Evolutionary conservation across 441 rosid genomes (phyloP).

Genomic region (Corymbia citriodora): DNA sequence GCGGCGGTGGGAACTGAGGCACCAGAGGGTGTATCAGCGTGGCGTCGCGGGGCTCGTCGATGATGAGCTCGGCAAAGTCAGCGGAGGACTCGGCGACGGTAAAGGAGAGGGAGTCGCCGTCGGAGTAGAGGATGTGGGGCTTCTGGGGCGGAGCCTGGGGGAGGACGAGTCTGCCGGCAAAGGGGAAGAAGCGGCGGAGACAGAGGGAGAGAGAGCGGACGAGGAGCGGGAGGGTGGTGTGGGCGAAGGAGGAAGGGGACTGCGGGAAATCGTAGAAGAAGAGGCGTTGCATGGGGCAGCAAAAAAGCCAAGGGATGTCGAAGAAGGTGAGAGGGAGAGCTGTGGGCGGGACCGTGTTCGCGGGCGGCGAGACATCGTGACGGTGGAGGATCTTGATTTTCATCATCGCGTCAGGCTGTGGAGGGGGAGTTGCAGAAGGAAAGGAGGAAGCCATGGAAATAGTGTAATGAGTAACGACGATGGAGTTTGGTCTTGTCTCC

Average conservation of each 20-base stretch:
- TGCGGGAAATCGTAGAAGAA: not conserved
- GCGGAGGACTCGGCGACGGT: constrained; percentile 16
- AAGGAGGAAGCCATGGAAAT: not conserved
- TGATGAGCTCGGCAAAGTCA: constrained; percentile 14
- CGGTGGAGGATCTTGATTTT: constrained; percentile 5
- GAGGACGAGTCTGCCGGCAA: constrained; percentile 20
- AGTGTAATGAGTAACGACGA: too few relatives aligned
- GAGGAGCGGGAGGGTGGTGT: not conserved
- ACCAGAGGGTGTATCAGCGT: constrained; percentile 17
- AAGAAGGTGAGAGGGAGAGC: constrained; percentile 39
- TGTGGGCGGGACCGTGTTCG: constrained; percentile 12
- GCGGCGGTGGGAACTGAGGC: constrained; percentile 4
- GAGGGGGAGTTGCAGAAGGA: not conserved
- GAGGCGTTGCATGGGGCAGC: not conserved
- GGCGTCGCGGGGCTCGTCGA: constrained; percentile 6
- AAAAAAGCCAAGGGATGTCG: not conserved
- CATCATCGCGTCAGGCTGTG: not conserved
- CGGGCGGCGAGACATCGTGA: constrained; percentile 20
- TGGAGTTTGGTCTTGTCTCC: too few relatives aligned
- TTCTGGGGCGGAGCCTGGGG: constrained; percentile 20
- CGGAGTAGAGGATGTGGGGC: constrained; percentile 19
- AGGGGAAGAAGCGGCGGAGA: constrained; percentile 20
- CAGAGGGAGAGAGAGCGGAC: not conserved
- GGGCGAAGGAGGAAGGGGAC: not conserved
- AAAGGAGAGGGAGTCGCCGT: constrained; percentile 17